Evolutionary conservation across 768 basidiomycete species (phyloP).

Genomic region (Naematelia aurantialba): DNA sequence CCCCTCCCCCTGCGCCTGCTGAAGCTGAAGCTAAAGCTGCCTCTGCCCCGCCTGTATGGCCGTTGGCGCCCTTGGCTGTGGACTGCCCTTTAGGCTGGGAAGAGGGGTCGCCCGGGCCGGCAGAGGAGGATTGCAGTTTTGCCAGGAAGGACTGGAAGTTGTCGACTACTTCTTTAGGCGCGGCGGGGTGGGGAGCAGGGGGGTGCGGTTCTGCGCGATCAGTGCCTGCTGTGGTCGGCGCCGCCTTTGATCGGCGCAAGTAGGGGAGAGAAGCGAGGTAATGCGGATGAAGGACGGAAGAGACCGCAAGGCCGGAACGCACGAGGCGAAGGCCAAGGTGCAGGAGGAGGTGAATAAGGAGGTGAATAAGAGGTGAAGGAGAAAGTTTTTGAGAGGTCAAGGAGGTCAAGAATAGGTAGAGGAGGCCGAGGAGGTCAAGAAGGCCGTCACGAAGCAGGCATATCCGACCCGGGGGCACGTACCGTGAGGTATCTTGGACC

Average conservation of each 20-base stretch:
- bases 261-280: neutral
- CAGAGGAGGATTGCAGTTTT: constrained; percentile 43
- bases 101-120: constrained; percentile 21
- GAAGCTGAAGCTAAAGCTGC: neutral
- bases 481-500: constrained; percentile 29
- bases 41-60: neutral
- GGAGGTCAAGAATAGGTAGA: neutral
- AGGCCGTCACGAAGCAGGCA: no score
- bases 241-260: neutral
- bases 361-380: neutral
- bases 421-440: no score
- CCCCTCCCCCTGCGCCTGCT: neutral
- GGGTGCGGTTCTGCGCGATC: constrained; percentile 40
- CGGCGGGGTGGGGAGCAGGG: constrained; percentile 46
- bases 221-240: neutral
- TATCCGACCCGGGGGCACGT: constrained; percentile 12
- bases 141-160: constrained; percentile 48
- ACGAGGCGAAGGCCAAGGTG: no score
- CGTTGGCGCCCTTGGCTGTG: neutral
- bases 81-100: constrained; percentile 39
- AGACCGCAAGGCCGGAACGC: no score
- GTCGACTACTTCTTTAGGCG: constrained; percentile 44
- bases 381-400: neutral
- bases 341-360: neutral
- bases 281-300: no score